Evolutionary conservation across 1,284 basidiomycete species (phyloP), one percentile per base, ranked within the genome.

Genomic region (Sparassis latifolia): DNA sequence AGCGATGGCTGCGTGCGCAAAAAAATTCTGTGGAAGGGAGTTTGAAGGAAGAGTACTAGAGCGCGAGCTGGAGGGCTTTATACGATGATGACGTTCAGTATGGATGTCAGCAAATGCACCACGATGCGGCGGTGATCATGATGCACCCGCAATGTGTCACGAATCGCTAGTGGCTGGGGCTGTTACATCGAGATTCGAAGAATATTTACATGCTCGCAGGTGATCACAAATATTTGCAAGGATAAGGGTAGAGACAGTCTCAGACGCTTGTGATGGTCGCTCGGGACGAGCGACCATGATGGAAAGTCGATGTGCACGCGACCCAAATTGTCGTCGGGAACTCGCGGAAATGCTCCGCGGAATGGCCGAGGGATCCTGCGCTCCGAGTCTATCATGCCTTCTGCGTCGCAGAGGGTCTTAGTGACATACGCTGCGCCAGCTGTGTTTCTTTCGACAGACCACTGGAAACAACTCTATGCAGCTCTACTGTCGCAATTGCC

Each of bases 401-500:
- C 35, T 69, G 58, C 70, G 33, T 52, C 61, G 3, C 67, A 69
- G 39, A 60, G 71, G 52, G 81, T 82, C 43, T 70, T 84, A 42
- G 76, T 85, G 58, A 84, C 88, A 5, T 88, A 84, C 59, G 72
- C 83, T 35, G 79, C 81, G 4, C 73, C 82, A n/a, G 73, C 75
- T 12, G 66, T 77, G 28, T 82, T 86, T 58, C 71, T 86, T 28
- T 72, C 79, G 10, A 85, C 87, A 1, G 78, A 81, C 42, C 80
- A 76, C 58, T 90, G 86, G 82, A 76, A 74, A 49, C 82, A 87
- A 61, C 78, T 92, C 30, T 75, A 83, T 56, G 69, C 73, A 27
- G 83, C 83, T 3, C 72, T 92, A 48, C 70, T 73, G 31, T 77
- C 78, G 0, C 92, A 94, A 60, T 71, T 96, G 9, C 94, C 94